A percentile compares a stretch with the other conserved stretches of the same genome.
These are phyloP conservation scores for Rhododendron henanense DNA, from an alignment of 148 eudicot species.

Conservation along the genomic window DNA sequence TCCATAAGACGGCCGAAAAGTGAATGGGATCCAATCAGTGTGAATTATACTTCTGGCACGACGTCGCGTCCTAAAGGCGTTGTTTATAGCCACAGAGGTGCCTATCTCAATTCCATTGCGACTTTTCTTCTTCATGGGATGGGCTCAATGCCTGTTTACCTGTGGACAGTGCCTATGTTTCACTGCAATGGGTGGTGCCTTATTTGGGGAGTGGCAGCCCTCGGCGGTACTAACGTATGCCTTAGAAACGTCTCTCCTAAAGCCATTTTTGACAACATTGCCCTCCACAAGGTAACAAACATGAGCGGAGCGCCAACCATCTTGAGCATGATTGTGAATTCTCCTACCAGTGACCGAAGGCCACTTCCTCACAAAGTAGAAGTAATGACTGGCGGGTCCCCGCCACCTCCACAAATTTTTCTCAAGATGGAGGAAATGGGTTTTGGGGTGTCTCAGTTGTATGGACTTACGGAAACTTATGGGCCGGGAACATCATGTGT, in stretches of 20 bases:
- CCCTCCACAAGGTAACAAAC: conserved; percentile 28
- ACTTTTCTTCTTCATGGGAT: conserved; percentile 17
- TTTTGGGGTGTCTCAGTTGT: conserved; percentile 30
- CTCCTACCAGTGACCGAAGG: conserved; percentile 10
- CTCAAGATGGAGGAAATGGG: conserved; percentile 40
- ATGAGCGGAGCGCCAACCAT: conserved; percentile 30
- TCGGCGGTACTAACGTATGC: conserved; percentile 29
- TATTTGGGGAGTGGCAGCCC: conserved; percentile 27
- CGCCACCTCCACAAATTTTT: conserved; percentile 32
- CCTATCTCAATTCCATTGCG: conserved; percentile 19
- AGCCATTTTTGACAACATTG: conserved; percentile 20
- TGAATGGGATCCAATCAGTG: conserved; percentile 21
- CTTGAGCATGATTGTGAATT: conserved; percentile 21
- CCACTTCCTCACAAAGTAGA: conserved; percentile 24
- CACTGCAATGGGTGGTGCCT: conserved; percentile 32
- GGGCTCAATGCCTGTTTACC: conserved; percentile 20
- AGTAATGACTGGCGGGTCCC: conserved; percentile 22
- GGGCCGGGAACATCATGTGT: conserved; percentile 34
- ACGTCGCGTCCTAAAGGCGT: conserved; percentile 28
- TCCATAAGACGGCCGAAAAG: conserved; percentile 7
- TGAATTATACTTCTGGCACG: conserved; percentile 29
- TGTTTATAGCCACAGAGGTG: conserved; percentile 24
- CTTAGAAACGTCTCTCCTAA: conserved; percentile 23
- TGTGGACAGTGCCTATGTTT: conserved; percentile 29
- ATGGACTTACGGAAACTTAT: conserved; percentile 43